Conservation (phyloP, 2,329 filamentous ascomycete genomes). For the Fusarium sambucinum region DNA sequence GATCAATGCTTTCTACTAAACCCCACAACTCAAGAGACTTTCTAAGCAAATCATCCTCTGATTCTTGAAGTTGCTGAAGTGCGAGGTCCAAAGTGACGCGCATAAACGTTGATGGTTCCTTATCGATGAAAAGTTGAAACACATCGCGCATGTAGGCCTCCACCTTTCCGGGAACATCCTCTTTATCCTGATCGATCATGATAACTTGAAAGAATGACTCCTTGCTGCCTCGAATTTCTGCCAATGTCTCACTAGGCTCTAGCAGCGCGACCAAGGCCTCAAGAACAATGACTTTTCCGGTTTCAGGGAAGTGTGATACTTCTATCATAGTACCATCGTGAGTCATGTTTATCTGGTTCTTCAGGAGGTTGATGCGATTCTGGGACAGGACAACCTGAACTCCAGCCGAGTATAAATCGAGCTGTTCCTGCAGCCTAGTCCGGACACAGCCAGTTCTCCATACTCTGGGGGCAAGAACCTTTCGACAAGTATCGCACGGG, state of each 20-base stretch:
- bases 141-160: slow-evolving; percentile 72
- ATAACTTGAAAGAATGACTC: slow-evolving; percentile 56
- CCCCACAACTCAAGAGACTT: slow-evolving; percentile 74
- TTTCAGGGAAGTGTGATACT: slow-evolving; percentile 69
- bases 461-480: slow-evolving; percentile 72
- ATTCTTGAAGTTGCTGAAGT: slow-evolving; percentile 58
- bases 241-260: slow-evolving; percentile 54
- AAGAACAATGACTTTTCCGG: slow-evolving; percentile 58
- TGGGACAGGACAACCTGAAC: slow-evolving; percentile 73
- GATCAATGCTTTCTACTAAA: slow-evolving; percentile 73
- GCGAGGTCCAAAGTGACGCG: slow-evolving; percentile 69
- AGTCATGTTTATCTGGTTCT: slow-evolving; percentile 62
- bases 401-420: slow-evolving; percentile 73
- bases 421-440: slow-evolving; percentile 70
- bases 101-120: slow-evolving; percentile 71
- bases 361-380: slow-evolving; percentile 68
- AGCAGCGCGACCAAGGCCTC: slow-evolving; percentile 51
- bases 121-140: slow-evolving; percentile 67
- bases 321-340: slow-evolving; percentile 66
- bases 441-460: slow-evolving; percentile 74
- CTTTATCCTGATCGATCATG: slow-evolving; percentile 71
- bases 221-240: slow-evolving; percentile 51
- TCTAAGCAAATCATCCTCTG: slow-evolving; percentile 66
- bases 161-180: slow-evolving; percentile 70
- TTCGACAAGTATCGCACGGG: slow-evolving; percentile 73